Conservation (phyloP, 2,329 filamentous ascomycete genomes). For the Shiraia sp. region DNA sequence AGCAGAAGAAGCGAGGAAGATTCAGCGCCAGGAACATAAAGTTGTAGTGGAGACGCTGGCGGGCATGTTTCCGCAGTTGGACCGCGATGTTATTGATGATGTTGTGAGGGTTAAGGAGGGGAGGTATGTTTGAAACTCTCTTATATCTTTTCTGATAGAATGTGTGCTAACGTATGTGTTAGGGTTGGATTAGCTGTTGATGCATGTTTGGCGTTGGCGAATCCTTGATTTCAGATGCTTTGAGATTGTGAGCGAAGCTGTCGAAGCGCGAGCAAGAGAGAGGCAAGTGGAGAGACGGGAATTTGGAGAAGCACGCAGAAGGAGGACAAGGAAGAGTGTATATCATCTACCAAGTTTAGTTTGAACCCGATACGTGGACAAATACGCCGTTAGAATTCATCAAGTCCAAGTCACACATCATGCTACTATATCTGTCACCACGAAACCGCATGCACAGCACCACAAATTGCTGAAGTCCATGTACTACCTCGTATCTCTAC, state of each 20-base stretch:
- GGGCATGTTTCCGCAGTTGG: constrained; percentile 95
- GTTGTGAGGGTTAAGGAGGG: constrained; percentile 96
- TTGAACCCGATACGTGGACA: no score
- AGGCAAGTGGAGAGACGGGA: no score
- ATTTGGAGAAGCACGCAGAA: no score
- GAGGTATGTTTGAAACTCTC: constrained; percentile 63
- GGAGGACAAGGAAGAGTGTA: no score
- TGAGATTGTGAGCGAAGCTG: neutral
- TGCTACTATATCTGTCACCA: no score
- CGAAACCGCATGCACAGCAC: no score
- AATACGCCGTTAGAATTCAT: no score
- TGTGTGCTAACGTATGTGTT: neutral
- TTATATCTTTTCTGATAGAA: neutral
- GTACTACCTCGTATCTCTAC: no score
- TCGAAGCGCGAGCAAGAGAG: neutral
- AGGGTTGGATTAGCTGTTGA: constrained; percentile 54
- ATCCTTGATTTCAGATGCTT: constrained; percentile 19
- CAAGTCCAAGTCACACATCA: no score
- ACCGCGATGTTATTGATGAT: constrained; percentile 93
- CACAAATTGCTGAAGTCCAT: no score
- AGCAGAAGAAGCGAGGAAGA: constrained; percentile 79
- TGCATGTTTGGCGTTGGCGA: constrained; percentile 52
- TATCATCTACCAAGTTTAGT: no score
- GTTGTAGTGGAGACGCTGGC: constrained; percentile 92
- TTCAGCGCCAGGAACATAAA: constrained; percentile 82